Evolutionary conservation across 2,329 filamentous ascomycete species (phyloP), one percentile per base, ranked within the genome.

Genomic region (Phyllosticta paracitricarpa): DNA sequence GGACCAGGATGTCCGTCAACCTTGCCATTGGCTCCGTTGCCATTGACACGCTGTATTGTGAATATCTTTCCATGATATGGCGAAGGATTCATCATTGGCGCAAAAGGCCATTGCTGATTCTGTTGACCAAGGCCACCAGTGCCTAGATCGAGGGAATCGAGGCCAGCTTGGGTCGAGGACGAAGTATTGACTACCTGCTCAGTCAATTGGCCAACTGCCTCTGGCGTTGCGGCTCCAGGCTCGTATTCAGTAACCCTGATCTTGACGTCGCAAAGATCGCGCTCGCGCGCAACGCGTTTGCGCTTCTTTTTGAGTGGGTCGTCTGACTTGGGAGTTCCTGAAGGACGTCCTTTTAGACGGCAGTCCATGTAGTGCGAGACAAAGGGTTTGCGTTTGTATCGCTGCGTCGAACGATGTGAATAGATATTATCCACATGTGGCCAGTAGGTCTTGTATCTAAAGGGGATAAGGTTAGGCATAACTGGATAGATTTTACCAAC

Each of bases 361-460:
- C 89, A 93, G 74, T 92, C 89, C 86, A 88, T 92, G 73, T 92
- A 93, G 73, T 91, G 88, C 1, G 88, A 90, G 60, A 91, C 81
- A 66, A 92, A 89, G n/a, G 87, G 86, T 67, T 89, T 90, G 68
- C 87, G 86, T 76, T 92, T 92, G 73, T 91, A 91, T 59, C 81
- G 81, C 71, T 92, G 89, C 2, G 89, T 91, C 1, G 89, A 91
- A 64, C 89, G 86, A 75, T 91, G 89, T 26, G 89, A 92, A 75
- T 91, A 93, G 66, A 92, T 83, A 71, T 92, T 92, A 76, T 92
- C 89, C 66, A 93, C 82, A 72, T 92, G 89, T 0, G 89, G 88
- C 68, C 91, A 92, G 73, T 92, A 93, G 6, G 84, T 90, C 68
- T 89, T 83, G 70, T 89, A 91, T 69, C 87, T 89, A 61, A 28